These are phyloP conservation scores for Malassezia brasiliensis DNA, from an alignment of 1,284 basidiomycete species.

Conservation along the genomic window DNA sequence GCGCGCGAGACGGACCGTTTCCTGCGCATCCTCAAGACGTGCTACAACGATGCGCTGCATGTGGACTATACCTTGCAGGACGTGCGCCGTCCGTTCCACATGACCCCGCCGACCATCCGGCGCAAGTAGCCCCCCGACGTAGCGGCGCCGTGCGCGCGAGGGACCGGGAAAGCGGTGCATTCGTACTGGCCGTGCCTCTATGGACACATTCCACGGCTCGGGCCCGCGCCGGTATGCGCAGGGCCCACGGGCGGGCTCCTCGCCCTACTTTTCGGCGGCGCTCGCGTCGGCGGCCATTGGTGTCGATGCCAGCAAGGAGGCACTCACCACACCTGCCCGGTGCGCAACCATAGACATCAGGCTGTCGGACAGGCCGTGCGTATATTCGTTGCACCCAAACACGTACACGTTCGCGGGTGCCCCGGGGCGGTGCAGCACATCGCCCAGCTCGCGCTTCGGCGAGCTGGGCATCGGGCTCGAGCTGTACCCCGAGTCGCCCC, in stretches of 20 bases:
- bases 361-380: constrained; percentile 41
- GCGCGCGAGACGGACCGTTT: constrained; percentile 8
- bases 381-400: constrained; percentile 43
- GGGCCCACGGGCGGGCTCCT: too few species aligned
- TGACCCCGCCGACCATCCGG: constrained; percentile 17
- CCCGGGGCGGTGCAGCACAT: too few species aligned
- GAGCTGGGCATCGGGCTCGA: not conserved
- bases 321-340: constrained; percentile 37
- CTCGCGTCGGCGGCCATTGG: too few species aligned
- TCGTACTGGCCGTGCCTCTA: too few species aligned
- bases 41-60: constrained; percentile 7
- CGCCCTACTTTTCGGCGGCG: too few species aligned
- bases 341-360: constrained; percentile 39
- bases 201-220: too few species aligned
- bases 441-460: not conserved
- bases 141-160: too few species aligned
- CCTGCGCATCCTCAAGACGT: constrained; percentile 8
- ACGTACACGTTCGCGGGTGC: constrained; percentile 26
- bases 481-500: constrained; percentile 10
- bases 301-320: constrained; percentile 44
- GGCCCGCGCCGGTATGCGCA: too few species aligned
- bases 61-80: constrained; percentile 58
- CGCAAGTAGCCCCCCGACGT: not conserved
- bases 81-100: constrained; percentile 52
- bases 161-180: too few species aligned